Base-by-base conservation (phyloP, 2,329 filamentous ascomycete genomes). In the Akanthomyces muscarius region DNA sequence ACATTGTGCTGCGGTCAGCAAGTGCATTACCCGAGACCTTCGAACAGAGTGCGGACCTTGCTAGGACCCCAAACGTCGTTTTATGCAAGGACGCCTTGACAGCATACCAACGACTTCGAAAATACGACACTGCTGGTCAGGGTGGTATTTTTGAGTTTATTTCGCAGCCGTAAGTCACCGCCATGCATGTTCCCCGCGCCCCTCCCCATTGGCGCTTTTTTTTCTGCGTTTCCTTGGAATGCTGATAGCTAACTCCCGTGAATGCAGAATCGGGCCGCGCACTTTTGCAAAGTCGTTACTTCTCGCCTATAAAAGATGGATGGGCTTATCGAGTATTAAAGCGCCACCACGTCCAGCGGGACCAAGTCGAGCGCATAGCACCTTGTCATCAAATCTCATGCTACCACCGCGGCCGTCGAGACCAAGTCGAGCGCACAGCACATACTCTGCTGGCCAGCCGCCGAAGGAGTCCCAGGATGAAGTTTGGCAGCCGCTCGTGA, bases 211-310 rank as follows among this genome's bases (percentile, higher is more conserved):
- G 2, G 33, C 33, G 8, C 2, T 14, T 16, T 6, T 5, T 23
- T 5, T 25, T 21, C 8, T 21, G 10, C 21, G 21, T 16, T 30
- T 36, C 8, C 18, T 36, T n/a, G 30, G 6, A 33, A 45, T 8
- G 10, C 6, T 18, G 42, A 16, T 11, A 21, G 45, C 45, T 48
- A 48, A 48, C 23, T 48, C 33, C 8, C 8, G 11, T 2, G 52
- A 23, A 13, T 25, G 13, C 51, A 76, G 74, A 3, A 67, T 74
- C 4, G 75, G 75, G 0, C 74, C 75, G 5, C 73, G 74, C 23
- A 76, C 76, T 62, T 68, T 77, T n/a, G 73, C 73, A 7, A 71
- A 72, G n/a, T 67, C 71, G 2, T n/a, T 55, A 4, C 38, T 55
- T 14, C 33, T 55, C 18, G 52, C 21, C 30, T 55, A 41, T 25